A percentile compares a stretch with the other conserved stretches of the same genome.
Evolutionary conservation across 495 filamentous ascomycete genomes (phyloP).

Genomic region (Neurospora cerealis): DNA sequence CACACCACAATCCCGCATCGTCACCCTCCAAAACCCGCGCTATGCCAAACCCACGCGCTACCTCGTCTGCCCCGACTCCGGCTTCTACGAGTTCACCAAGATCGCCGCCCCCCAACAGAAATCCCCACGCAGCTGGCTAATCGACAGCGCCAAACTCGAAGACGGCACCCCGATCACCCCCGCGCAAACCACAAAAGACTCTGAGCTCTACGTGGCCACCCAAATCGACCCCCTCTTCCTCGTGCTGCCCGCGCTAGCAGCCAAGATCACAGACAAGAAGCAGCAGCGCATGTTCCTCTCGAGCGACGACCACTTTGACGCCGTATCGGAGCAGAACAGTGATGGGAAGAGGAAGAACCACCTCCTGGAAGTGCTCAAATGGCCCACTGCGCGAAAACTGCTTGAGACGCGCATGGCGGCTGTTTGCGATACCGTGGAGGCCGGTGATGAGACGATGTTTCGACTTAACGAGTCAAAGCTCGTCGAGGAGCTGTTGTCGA

Average conservation of each 20-base stretch:
- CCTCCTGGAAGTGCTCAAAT: constrained; percentile 44
- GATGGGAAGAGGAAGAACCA: constrained; percentile 20
- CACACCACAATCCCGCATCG: constrained; percentile 53
- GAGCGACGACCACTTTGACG: constrained; percentile 72
- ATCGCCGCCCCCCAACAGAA: constrained; percentile 51
- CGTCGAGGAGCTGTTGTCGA: constrained; percentile 52
- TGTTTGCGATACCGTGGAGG: constrained; percentile 70
- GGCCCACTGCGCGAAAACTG: constrained; percentile 24
- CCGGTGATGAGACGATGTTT: constrained; percentile 74
- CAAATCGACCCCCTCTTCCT: constrained; percentile 79
- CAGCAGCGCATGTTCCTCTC: constrained; percentile 61
- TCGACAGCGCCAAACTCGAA: constrained; percentile 29
- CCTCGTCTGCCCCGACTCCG: constrained; percentile 67
- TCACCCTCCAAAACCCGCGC: constrained; percentile 73
- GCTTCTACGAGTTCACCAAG: constrained; percentile 80
- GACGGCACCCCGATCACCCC: constrained; percentile 5
- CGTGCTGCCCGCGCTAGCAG: constrained; percentile 56
- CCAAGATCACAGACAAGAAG: constrained; percentile 28
- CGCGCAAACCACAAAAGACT: constrained; percentile 40
- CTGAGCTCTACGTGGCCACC: constrained; percentile 72
- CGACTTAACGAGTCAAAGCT: constrained; percentile 63
- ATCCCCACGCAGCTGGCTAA: constrained; percentile 57
- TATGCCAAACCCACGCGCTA: constrained; percentile 56
- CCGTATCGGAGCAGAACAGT: constrained; percentile 39
- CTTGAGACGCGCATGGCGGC: constrained; percentile 41